Conservation (phyloP, 495 filamentous ascomycete genomes). For the Neurospora sp. region DNA sequence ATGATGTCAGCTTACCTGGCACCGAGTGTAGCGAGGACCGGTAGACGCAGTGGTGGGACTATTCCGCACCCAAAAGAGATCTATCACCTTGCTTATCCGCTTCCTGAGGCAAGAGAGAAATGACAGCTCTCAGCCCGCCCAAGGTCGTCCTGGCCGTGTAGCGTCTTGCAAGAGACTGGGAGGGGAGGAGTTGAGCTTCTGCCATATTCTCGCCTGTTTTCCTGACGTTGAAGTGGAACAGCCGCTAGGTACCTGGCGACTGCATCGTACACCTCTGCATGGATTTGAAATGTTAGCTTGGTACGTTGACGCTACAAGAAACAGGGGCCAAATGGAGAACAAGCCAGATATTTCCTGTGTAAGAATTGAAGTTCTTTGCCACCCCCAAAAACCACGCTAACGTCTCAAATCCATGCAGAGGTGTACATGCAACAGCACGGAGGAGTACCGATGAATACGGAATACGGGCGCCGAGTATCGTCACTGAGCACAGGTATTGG, state of each 20-base stretch:
- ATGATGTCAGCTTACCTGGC: not conserved
- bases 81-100: not conserved
- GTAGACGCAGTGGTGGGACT: not conserved
- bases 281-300: too few relatives aligned
- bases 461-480: not conserved
- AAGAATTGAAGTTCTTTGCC: too few relatives aligned
- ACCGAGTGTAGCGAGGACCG: not conserved
- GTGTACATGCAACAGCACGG: not conserved
- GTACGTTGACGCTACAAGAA: too few relatives aligned
- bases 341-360: too few relatives aligned
- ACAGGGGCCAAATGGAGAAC: too few relatives aligned
- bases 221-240: not conserved
- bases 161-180: not conserved
- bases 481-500: not conserved
- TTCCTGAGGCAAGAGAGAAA: not conserved
- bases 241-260: not conserved
- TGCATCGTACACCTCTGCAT: too few relatives aligned
- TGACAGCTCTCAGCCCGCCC: not conserved
- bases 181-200: not conserved
- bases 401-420: too few relatives aligned
- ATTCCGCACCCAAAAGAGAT: not conserved
- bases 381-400: too few relatives aligned
- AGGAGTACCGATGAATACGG: not conserved
- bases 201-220: not conserved
- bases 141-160: not conserved